These are phyloP conservation scores for Teratosphaeria pseudoeucalypti DNA, from an alignment of 2,329 filamentous ascomycete species.

Conservation along the genomic window DNA sequence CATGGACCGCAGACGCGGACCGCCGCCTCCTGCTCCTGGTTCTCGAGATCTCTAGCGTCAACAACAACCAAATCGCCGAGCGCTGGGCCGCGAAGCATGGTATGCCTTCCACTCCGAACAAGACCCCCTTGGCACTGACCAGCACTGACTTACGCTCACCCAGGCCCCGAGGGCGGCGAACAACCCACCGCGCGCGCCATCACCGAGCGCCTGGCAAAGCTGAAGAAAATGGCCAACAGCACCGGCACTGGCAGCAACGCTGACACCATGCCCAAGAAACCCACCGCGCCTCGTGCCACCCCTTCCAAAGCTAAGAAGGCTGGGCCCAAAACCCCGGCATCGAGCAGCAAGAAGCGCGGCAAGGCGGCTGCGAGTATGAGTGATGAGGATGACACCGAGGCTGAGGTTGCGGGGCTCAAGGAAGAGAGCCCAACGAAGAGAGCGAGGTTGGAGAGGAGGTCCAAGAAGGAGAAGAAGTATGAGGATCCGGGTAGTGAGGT, in stretches of 20 bases:
- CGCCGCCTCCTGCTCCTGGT: not conserved
- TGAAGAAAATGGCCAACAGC: not conserved
- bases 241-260: not conserved
- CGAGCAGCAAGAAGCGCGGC: constrained; percentile 3
- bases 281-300: not conserved
- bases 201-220: not conserved
- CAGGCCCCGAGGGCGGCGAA: not conserved
- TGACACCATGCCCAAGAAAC: not conserved
- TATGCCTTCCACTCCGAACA: not conserved
- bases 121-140: not conserved
- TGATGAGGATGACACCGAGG: constrained; percentile 14
- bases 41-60: not conserved
- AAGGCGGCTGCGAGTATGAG: constrained; percentile 6
- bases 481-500: not conserved
- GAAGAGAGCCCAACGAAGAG: not conserved
- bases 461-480: constrained; percentile 2
- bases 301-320: not conserved
- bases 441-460: constrained; percentile 3
- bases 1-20: not conserved
- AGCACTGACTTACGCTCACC: not conserved
- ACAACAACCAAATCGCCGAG: not conserved
- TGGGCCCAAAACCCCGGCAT: not conserved
- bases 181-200: constrained; percentile 1
- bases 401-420: not conserved
- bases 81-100: not conserved